Evolutionary conservation across 352 stramenopile genomes (phyloP).

Genomic region (Phytophthora fragariaefolia): DNA sequence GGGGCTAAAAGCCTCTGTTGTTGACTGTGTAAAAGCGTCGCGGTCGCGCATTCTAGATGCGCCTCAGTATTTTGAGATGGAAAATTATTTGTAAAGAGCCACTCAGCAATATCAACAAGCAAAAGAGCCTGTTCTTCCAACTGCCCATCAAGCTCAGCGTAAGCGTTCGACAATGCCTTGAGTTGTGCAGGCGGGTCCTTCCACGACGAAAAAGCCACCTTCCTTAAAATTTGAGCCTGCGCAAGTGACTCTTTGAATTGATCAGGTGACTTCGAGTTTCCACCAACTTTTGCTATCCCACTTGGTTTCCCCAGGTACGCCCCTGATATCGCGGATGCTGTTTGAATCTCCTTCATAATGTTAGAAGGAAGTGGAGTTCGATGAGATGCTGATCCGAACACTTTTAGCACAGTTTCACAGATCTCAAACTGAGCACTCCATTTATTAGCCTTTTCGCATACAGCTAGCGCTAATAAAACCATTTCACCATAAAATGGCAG

Average conservation of each 20-base stretch:
- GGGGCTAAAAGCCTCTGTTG: conserved; percentile 20
- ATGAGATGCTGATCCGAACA: conserved; percentile 22
- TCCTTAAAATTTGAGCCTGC: conserved; percentile 68
- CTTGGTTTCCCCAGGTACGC: conserved; percentile 60
- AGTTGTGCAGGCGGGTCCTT: conserved; percentile 67
- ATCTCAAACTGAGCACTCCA: conserved; percentile 54
- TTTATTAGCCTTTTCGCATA: conserved; percentile 56
- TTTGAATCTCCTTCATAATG: conserved; percentile 62
- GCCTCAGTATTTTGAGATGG: conserved; percentile 55
- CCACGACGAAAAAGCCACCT: conserved; percentile 69
- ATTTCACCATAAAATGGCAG: conserved; percentile 57
- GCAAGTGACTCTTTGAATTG: conserved; percentile 51
- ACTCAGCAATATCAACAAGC: conserved; percentile 88
- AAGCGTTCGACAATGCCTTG: conserved; percentile 58
- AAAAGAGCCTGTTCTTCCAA: conserved; percentile 69
- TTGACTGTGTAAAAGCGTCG: conserved; percentile 50
- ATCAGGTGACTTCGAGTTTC: conserved; percentile 39
- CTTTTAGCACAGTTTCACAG: conserved; percentile 41
- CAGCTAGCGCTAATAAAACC: conserved; percentile 55
- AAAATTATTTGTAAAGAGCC: conserved; percentile 78
- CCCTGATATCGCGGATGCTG: conserved; percentile 54
- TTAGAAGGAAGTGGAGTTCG: conserved; percentile 20
- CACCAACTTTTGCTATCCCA: conserved; percentile 14
- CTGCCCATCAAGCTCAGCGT: conserved; percentile 62
- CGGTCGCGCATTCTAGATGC: conserved; percentile 64